Evolutionary conservation across 345 rosid species (phyloP), one percentile per base, ranked within the genome.

Genomic region (Microcos paniculata): DNA sequence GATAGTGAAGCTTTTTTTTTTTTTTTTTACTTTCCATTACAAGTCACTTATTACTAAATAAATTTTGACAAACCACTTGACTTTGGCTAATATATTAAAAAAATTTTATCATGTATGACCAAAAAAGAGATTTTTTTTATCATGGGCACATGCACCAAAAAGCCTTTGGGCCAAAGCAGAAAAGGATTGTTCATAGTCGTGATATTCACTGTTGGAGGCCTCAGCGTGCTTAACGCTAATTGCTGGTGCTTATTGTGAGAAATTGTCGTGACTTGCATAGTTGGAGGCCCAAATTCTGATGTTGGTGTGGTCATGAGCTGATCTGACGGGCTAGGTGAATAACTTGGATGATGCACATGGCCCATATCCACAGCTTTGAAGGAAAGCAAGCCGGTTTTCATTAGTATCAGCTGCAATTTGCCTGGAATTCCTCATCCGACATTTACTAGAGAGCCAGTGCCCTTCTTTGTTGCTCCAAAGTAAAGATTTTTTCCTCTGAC

Each of bases 151-250:
- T n/a, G n/a, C n/a, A n/a, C n/a, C n/a, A n/a, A n/a, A n/a, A n/a
- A n/a, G n/a, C n/a, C n/a, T n/a, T n/a, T n/a, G n/a, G n/a, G n/a
- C n/a, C n/a, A n/a, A n/a, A n/a, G n/a, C n/a, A n/a, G n/a, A n/a
- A n/a, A n/a, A n/a, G n/a, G n/a, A n/a, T n/a, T n/a, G n/a, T n/a
- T n/a, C n/a, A n/a, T n/a, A n/a, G 94, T 84, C 2, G 94, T 88
- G 67, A 90, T 91, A 21, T 90, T 90, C 87, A 88, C 94, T n/a
- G 94, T 90, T 8, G 94, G 94, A 10, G 94, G 94, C 38, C 89
- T 90, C 23, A 90, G 94, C 55, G 88, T 88, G 70, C 49, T 90
- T 43, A 90, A 90, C 62, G 94, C 94, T 2, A 88, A n/a, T 88
- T 30, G 94, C 94, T 2, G 94, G 94, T 51, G 92, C 94, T 40